These are phyloP conservation scores for Fraxinus quadrangulata DNA, from an alignment of 257 asterid genomes.

Conservation along the genomic window DNA sequence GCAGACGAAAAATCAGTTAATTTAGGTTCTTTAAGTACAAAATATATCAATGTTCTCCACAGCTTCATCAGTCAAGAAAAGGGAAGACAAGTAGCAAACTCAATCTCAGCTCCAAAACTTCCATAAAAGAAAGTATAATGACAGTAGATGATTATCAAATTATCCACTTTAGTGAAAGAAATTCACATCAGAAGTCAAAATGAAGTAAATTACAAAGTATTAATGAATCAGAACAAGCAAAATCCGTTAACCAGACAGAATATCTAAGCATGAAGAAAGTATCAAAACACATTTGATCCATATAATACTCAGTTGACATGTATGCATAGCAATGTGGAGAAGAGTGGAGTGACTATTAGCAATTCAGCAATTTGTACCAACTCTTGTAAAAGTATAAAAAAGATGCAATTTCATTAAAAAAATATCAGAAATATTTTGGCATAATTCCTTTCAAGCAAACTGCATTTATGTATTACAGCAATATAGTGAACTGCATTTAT, in stretches of 20 bases:
- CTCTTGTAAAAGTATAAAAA: neutral
- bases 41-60: neutral
- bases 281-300: neutral
- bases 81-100: neutral
- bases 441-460: neutral
- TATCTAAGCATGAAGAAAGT: neutral
- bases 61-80: neutral
- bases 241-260: neutral
- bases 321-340: neutral
- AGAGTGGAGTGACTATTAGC: neutral
- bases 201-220: neutral
- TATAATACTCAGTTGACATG: neutral
- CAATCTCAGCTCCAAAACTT: neutral
- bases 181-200: neutral
- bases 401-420: neutral
- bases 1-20: no score
- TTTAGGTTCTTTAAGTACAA: conserved; percentile 1
- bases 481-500: neutral
- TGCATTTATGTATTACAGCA: neutral
- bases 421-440: neutral
- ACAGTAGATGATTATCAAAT: neutral
- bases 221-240: neutral
- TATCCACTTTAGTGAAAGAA: neutral
- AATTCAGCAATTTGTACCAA: neutral
- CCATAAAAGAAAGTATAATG: neutral